phyloP scores from a whole-genome alignment of 345 rosid genomes.

The Trapa bicornis region DNA sequence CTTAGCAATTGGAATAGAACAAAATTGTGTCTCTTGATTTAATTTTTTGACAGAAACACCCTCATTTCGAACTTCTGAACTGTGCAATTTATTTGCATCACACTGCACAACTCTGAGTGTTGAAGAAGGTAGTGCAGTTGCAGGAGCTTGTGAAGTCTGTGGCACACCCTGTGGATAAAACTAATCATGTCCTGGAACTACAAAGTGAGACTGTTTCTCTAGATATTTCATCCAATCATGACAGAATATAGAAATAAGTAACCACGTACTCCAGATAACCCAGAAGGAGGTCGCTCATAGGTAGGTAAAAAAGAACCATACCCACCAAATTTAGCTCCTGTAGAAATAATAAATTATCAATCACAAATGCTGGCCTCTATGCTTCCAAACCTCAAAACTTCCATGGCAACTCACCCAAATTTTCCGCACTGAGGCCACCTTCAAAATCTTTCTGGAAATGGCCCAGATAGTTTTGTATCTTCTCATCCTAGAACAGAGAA shows the following conservation, averaged over 20 bases:
- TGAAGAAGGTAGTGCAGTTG: slow-evolving; percentile 11
- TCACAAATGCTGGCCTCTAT: background rate
- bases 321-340: slow-evolving; percentile 48
- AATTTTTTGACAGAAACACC: slow-evolving; percentile 13
- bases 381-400: background rate
- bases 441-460: slow-evolving; percentile 48
- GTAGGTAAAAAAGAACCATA: slow-evolving; percentile 71
- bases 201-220: background rate
- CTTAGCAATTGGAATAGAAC: slow-evolving; percentile 19
- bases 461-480: slow-evolving; percentile 49
- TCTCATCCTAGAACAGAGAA: slow-evolving; percentile 52
- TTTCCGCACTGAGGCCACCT: slow-evolving; percentile 34
- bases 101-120: slow-evolving; percentile 14
- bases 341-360: slow-evolving; percentile 15
- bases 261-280: slow-evolving; percentile 7
- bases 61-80: slow-evolving; percentile 12
- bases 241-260: background rate
- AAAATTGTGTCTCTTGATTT: slow-evolving; percentile 15
- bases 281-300: slow-evolving; percentile 20
- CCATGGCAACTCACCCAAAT: slow-evolving; percentile 39
- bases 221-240: slow-evolving; percentile 7
- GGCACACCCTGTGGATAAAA: slow-evolving; percentile 29
- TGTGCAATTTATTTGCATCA: slow-evolving; percentile 9
- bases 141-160: slow-evolving; percentile 30
- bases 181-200: background rate